Conservation (phyloP, 305 asterid genomes). For the Withania somnifera region DNA sequence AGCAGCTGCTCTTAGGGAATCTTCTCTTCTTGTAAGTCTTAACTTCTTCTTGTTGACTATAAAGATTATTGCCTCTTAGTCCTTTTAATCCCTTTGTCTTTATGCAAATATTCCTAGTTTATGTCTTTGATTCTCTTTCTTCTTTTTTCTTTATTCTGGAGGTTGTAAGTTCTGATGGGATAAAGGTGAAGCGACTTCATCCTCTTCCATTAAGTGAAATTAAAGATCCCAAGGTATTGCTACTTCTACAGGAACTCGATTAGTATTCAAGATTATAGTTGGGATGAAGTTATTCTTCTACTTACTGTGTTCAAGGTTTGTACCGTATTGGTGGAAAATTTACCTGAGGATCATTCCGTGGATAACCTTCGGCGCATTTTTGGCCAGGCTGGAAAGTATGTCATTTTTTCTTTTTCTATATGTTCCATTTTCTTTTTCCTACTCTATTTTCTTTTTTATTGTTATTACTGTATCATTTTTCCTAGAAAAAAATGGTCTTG, state of each 20-base stretch:
- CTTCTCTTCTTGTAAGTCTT: conserved; percentile 65
- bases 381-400: conserved; percentile 90
- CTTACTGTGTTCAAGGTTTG: conserved; percentile 41
- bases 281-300: background rate
- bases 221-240: conserved; percentile 73
- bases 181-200: conserved; percentile 70
- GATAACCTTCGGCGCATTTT: conserved; percentile 70
- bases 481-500: background rate
- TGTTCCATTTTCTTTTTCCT: conserved; percentile 2
- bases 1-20: conserved; percentile 70
- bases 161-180: conserved; percentile 76
- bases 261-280: background rate
- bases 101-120: background rate
- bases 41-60: background rate
- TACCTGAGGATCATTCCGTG: conserved; percentile 84
- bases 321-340: conserved; percentile 94
- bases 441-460: background rate
- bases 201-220: conserved; percentile 55
- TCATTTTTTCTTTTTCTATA: too few relatives aligned
- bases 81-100: background rate
- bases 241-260: background rate
- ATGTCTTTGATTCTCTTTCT: background rate
- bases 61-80: background rate
- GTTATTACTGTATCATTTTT: background rate
- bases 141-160: conserved; percentile 22